Conservation (phyloP, 331 rosid species). For the Ulmus americana region DNA sequence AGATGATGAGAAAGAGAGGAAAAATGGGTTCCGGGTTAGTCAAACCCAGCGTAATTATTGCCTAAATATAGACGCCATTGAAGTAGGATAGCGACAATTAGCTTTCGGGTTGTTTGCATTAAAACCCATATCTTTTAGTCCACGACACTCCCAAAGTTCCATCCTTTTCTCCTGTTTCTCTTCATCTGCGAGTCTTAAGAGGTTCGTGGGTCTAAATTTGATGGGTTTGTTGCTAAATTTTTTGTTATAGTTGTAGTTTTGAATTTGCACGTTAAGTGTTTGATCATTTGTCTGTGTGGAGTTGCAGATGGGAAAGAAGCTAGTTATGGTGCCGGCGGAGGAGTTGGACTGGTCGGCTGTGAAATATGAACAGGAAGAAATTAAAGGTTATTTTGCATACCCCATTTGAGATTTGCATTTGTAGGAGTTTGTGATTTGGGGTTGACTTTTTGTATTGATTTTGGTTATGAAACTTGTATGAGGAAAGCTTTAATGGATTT, state of each 20-base stretch:
- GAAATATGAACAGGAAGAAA: slow-evolving; percentile 42
- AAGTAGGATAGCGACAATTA: not conserved
- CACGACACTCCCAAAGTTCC: slow-evolving; percentile 3
- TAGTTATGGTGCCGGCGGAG: slow-evolving; percentile 52
- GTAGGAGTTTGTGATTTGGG: not conserved
- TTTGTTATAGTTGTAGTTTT: not conserved
- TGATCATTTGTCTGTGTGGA: slow-evolving; percentile 2
- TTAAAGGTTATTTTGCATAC: slow-evolving; percentile 40
- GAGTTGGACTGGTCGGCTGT: slow-evolving; percentile 57
- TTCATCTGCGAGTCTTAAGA: not conserved
- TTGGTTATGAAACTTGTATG: not conserved
- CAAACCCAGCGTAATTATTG: not conserved
- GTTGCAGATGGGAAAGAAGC: slow-evolving; percentile 57
- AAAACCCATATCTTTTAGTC: not conserved
- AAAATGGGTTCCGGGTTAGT: not conserved
- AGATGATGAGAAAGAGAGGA: not conserved
- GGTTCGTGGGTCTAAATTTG: not conserved
- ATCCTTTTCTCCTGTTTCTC: not conserved
- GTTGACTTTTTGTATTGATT: not conserved
- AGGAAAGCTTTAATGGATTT: not conserved
- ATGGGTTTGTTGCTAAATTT: not conserved
- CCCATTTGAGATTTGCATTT: not conserved
- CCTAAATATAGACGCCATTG: not conserved
- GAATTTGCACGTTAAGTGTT: not conserved
- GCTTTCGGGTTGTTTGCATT: not conserved